These are phyloP conservation scores for Lactarius akahatsu DNA, from an alignment of 768 basidiomycete species.

Conservation along the genomic window DNA sequence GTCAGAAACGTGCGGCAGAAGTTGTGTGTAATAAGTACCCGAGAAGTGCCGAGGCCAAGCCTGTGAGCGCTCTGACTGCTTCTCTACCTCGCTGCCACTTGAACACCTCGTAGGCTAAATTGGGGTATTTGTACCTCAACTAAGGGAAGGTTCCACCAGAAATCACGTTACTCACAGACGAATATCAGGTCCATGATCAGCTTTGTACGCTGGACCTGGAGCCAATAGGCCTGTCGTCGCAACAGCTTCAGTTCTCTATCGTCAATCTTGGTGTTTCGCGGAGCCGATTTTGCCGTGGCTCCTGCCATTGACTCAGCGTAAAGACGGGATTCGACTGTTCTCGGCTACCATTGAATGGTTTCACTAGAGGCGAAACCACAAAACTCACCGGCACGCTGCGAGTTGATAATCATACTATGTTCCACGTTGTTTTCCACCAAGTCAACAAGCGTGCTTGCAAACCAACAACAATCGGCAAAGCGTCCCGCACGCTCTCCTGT, in stretches of 20 bases:
- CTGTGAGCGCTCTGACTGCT: conserved; percentile 61
- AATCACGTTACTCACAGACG: conserved; percentile 58
- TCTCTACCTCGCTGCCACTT: conserved; percentile 59
- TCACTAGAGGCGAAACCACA: conserved; percentile 4
- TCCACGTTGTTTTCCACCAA: conserved; percentile 85
- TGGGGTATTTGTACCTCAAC: conserved; percentile 1
- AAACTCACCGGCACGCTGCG: conserved; percentile 59
- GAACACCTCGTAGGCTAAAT: conserved; percentile 77
- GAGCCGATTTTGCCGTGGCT: conserved; percentile 67
- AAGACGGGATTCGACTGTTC: conserved; percentile 65
- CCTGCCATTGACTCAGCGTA: conserved; percentile 73
- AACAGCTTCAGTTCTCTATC: conserved; percentile 69
- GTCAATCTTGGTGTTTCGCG: conserved; percentile 56
- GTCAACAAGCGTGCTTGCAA: conserved; percentile 72
- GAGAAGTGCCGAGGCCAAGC: conserved; percentile 67
- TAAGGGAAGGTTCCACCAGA: conserved; percentile 24
- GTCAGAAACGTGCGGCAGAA: conserved; percentile 27
- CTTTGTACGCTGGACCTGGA: conserved; percentile 67
- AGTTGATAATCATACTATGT: conserved; percentile 61
- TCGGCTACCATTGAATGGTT: conserved; percentile 10
- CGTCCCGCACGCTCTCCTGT: conserved; percentile 68
- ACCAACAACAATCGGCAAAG: conserved; percentile 87
- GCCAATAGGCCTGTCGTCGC: conserved; percentile 72
- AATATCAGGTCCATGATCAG: conserved; percentile 83
- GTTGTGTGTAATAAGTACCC: conserved; percentile 48